Conservation (phyloP, 345 rosid genomes). For the Gossypium raimondii region DNA sequence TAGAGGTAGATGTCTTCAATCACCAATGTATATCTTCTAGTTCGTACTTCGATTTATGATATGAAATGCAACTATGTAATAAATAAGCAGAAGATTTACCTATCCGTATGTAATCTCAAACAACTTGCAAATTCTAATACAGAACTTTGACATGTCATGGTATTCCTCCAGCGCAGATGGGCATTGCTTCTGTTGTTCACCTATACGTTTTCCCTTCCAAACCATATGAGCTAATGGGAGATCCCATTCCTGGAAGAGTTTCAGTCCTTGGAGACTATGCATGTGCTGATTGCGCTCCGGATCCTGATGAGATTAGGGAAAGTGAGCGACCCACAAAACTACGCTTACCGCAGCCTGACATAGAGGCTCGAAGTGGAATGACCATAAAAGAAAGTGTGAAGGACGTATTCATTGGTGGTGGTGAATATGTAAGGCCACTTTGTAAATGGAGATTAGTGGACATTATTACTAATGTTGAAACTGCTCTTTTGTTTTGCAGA, state of each 20-base stretch:
- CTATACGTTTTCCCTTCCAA: constrained; percentile 88
- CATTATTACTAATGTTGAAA: constrained; percentile 16
- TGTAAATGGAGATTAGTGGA: neutral
- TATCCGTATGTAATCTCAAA: neutral
- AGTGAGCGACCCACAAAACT: constrained; percentile 94
- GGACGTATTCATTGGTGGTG: constrained; percentile 86
- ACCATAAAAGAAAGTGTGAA: constrained; percentile 87
- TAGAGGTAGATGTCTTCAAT: constrained; percentile 68
- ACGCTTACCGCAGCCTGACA: constrained; percentile 82
- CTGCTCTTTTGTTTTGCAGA: constrained; percentile 44
- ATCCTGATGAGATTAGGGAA: constrained; percentile 97
- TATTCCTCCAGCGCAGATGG: constrained; percentile 90
- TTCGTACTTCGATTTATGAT: constrained; percentile 8
- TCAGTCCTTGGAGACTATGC: constrained; percentile 96
- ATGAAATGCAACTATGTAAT: neutral
- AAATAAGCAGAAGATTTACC: neutral
- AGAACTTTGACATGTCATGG: constrained; percentile 35
- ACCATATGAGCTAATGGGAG: constrained; percentile 92
- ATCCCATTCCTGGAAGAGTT: constrained; percentile 65
- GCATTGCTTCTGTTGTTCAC: constrained; percentile 94
- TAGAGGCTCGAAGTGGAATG: constrained; percentile 72
- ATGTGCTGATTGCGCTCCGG: constrained; percentile 82
- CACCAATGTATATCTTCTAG: constrained; percentile 16
- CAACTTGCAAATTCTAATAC: constrained; percentile 5
- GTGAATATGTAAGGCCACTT: constrained; percentile 67